These are phyloP conservation scores for Phytophthora chlamydospora DNA, from an alignment of 352 stramenopile genomes.

Conservation along the genomic window DNA sequence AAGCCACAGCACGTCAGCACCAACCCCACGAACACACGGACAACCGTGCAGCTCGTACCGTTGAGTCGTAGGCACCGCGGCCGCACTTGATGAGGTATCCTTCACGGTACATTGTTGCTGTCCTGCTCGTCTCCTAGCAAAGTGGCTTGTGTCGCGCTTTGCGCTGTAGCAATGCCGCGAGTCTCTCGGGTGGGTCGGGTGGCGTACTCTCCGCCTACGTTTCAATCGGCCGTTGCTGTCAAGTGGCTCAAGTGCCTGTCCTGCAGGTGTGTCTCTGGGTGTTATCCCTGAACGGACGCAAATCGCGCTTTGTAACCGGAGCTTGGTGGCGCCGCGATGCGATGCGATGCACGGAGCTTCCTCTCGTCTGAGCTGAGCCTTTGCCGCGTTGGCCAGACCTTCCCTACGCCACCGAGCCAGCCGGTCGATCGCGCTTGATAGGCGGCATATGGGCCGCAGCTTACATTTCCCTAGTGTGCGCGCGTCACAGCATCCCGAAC, in stretches of 20 bases:
- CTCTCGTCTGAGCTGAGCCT: constrained; percentile 3
- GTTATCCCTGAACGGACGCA: constrained; percentile 23
- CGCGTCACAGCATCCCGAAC: constrained; percentile 21
- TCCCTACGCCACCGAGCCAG: constrained; percentile 10
- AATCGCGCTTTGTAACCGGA: constrained; percentile 31
- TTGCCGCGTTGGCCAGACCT: constrained; percentile 9
- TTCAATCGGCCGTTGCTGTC: constrained; percentile 3
- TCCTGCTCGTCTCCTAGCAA: background rate
- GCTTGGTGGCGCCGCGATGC: background rate
- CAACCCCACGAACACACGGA: background rate
- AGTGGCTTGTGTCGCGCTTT: constrained; percentile 5
- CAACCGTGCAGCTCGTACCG: constrained; percentile 31
- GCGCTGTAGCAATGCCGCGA: constrained; percentile 18
- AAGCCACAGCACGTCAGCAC: background rate
- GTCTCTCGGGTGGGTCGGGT: background rate
- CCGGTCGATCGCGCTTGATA: constrained; percentile 24
- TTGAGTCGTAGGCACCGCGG: constrained; percentile 50
- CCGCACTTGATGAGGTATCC: constrained; percentile 79
- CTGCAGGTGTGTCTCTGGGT: constrained; percentile 15
- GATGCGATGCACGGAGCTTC: background rate
- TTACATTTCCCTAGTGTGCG: constrained; percentile 28
- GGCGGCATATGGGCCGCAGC: constrained; percentile 9
- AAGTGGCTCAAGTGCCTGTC: constrained; percentile 17
- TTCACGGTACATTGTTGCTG: constrained; percentile 74
- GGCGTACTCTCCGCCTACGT: constrained; percentile 9